Base-by-base conservation (phyloP, 2,329 filamentous ascomycete genomes). In the Penicillium rolfsii region DNA sequence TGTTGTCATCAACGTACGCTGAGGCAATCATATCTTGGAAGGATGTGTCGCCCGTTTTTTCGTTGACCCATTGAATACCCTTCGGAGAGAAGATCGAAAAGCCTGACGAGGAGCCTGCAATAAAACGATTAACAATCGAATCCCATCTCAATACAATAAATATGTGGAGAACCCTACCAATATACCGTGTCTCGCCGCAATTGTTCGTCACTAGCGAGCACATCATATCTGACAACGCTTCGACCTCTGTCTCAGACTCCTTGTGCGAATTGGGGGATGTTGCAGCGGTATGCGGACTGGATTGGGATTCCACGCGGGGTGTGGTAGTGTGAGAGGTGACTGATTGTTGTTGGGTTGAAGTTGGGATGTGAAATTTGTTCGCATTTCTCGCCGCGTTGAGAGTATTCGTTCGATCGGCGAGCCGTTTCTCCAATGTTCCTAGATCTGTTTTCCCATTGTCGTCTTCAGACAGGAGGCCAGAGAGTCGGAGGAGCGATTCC, bases 11-110 rank as follows among this genome's bases (percentile, higher is more conserved):
- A 45, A 96, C 88, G 28, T 91, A 91, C n/a, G 94, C 90, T 55
- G 91, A 89, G 2, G 89, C 89, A 58, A 99, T 97, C 91, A 97
- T 98, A 59, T 91, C 86, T 74, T 96, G 91, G 77, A 99, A 99
- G 0, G 93, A 96, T 24, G 84, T 87, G 73, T 99, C 95, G n/a
- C 95, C 95, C 2, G 93, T 98, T 81, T 96, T 97, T 68, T 95
- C 89, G 71, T 97, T 98, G 56, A 99, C 94, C 95, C 95, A 99
- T 76, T 97, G 90, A 57, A 99, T 96, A 48, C 95, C 95, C 75
- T 97, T 97, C 14, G 94, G 95, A 0, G 94, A 98, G 80, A 99
- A 98, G 70, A 99, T 99, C 57, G 94, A 98, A 77, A 98, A 98
- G 3, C 95, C 95, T 2, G 95, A 99, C 0, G 94, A 98, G 0